These are phyloP conservation scores for Astragalus membranaceus DNA, from an alignment of 306 rosid species.

Conservation along the genomic window DNA sequence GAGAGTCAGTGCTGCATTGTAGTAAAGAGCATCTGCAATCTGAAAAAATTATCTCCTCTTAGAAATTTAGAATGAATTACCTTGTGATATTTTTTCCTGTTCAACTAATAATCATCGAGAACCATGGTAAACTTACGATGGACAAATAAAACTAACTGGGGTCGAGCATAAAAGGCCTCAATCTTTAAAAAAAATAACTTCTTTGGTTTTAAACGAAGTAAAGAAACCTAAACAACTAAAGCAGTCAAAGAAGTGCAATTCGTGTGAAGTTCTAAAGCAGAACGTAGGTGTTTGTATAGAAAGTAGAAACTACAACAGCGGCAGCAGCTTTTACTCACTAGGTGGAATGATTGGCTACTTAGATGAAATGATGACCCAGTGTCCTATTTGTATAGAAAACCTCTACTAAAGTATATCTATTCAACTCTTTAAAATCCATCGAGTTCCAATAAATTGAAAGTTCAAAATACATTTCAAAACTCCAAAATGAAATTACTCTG, in stretches of 20 bases:
- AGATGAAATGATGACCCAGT: neutral
- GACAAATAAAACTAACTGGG: neutral
- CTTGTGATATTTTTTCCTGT: neutral
- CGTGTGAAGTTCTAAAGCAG: neutral
- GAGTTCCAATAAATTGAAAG: neutral
- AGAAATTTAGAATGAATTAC: slow-evolving; percentile 17
- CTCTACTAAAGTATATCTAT: neutral
- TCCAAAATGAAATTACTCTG: neutral
- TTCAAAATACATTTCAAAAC: slow-evolving; percentile 1
- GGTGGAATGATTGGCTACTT: neutral
- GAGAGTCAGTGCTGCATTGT: slow-evolving; percentile 71
- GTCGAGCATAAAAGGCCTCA: neutral
- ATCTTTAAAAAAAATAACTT: neutral
- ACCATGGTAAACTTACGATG: slow-evolving; percentile 13
- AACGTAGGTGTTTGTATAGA: neutral
- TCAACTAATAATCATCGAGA: neutral
- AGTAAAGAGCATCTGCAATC: slow-evolving; percentile 93
- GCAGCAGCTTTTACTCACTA: neutral
- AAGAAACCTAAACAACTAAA: neutral
- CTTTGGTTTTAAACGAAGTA: neutral
- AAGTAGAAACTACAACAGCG: neutral
- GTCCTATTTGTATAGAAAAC: neutral
- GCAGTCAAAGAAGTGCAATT: neutral
- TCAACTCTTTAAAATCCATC: neutral
- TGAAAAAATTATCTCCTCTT: slow-evolving; percentile 22